A percentile compares a stretch with the other conserved stretches of the same genome.
Evolutionary conservation across 2,329 filamentous ascomycete genomes (phyloP).

Genomic region (Cladosporium sphaerospermum): DNA sequence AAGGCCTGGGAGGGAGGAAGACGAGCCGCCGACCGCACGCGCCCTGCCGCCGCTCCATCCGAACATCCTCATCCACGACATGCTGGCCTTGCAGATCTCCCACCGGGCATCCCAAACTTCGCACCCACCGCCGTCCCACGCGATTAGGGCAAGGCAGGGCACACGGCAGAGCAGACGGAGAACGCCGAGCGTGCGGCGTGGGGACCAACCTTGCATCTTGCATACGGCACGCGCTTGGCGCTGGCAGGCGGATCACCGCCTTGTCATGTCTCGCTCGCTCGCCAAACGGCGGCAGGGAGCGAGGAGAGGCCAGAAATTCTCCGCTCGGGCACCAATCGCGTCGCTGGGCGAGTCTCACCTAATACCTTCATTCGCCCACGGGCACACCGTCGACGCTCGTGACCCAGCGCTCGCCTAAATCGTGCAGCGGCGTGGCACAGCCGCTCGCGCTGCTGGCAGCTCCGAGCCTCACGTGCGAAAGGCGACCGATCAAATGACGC

Average conservation of each 20-base stretch:
- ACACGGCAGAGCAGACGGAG: too few relatives aligned
- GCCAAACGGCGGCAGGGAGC: too few relatives aligned
- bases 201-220: too few relatives aligned
- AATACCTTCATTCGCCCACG: neutral
- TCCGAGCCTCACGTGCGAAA: too few relatives aligned
- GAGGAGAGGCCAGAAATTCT: neutral
- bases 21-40: neutral
- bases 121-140: too few relatives aligned
- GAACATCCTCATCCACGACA: neutral
- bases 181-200: too few relatives aligned
- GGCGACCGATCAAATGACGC: too few relatives aligned
- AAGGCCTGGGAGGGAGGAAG: constrained; percentile 1
- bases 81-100: neutral
- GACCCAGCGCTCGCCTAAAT: neutral
- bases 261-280: too few relatives aligned
- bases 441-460: neutral
- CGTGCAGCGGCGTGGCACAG: neutral
- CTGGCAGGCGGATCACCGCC: too few relatives aligned
- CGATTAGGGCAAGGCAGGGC: too few relatives aligned
- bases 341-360: neutral
- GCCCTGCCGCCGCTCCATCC: constrained; percentile 5
- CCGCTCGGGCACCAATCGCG: constrained; percentile 2
- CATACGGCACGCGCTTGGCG: too few relatives aligned
- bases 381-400: neutral
- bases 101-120: too few relatives aligned